Evolutionary conservation across 176 grass and related monocot genomes (phyloP).

Genomic region (Oryza glaberrima): DNA sequence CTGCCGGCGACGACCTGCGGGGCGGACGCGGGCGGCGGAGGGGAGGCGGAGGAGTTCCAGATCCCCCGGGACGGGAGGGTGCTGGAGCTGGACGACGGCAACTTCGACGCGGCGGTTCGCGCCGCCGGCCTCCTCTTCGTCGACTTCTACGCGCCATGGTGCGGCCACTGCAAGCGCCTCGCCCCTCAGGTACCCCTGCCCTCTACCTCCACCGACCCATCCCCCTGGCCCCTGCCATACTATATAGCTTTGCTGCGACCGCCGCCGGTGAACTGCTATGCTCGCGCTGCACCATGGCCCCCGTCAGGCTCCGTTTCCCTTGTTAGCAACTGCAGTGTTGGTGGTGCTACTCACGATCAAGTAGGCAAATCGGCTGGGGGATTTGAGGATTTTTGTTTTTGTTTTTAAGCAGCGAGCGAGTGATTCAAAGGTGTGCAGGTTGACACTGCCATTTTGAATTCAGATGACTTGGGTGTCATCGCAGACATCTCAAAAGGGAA

Average conservation of each 20-base stretch:
- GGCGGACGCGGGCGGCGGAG: conserved; percentile 16
- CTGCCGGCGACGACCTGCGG: conserved; percentile 21
- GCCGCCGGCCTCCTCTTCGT: conserved; percentile 72
- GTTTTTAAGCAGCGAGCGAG: too few species aligned
- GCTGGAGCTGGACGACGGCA: conserved; percentile 82
- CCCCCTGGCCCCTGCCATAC: not conserved
- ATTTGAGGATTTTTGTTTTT: not conserved
- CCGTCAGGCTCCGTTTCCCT: not conserved
- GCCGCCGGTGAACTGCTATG: not conserved
- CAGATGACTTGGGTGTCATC: not conserved
- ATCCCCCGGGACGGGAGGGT: conserved; percentile 73
- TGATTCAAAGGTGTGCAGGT: not conserved
- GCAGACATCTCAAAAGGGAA: not conserved
- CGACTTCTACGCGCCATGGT: conserved; percentile 97
- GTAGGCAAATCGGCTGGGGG: not conserved
- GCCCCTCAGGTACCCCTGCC: conserved; percentile 66
- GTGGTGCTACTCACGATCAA: not conserved
- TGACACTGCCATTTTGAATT: not conserved
- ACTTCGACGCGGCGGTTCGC: conserved; percentile 67
- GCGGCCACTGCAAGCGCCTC: conserved; percentile 95
- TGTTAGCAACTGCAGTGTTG: not conserved
- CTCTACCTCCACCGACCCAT: not conserved
- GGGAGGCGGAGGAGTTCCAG: conserved; percentile 33
- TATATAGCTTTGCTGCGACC: not conserved
- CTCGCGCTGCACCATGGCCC: not conserved